These are phyloP conservation scores for Closterium sp. DNA, from an alignment of 139 green algal genomes.

Conservation along the genomic window DNA sequence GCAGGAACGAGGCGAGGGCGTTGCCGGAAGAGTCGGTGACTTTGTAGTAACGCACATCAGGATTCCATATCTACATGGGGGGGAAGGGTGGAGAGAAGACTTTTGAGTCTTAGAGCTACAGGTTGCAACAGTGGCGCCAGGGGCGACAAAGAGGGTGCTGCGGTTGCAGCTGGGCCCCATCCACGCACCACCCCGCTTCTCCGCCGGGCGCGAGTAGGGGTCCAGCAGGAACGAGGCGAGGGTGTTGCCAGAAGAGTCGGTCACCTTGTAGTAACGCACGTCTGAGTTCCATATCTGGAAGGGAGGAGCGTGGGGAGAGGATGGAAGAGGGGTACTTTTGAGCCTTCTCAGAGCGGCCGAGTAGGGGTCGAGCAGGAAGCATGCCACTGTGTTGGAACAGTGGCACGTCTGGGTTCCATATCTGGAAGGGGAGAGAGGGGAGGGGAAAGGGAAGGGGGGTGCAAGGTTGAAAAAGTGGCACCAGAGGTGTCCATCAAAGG, in stretches of 20 bases:
- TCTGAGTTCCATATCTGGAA: constrained; percentile 86
- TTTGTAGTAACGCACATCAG: constrained; percentile 87
- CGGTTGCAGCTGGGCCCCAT: constrained; percentile 84
- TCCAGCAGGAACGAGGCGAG: constrained; percentile 95
- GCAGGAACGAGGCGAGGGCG: constrained; percentile 90
- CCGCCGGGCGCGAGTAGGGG: constrained; percentile 85
- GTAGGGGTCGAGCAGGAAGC: constrained; percentile 95
- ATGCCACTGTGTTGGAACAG: constrained; percentile 85
- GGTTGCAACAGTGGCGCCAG: too few relatives aligned
- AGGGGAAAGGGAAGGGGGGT: too few relatives aligned
- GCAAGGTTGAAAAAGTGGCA: too few relatives aligned
- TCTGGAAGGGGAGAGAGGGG: neutral
- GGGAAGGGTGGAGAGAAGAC: neutral
- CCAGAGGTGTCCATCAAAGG: too few relatives aligned
- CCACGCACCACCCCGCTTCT: constrained; percentile 95
- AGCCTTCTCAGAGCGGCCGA: too few relatives aligned
- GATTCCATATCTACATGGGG: constrained; percentile 84
- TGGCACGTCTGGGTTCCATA: constrained; percentile 89
- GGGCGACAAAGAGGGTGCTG: constrained; percentile 52
- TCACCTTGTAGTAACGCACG: constrained; percentile 86
- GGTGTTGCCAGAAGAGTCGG: constrained; percentile 55
- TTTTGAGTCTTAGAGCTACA: too few relatives aligned
- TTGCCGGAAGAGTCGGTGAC: constrained; percentile 61
- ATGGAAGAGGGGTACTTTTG: too few relatives aligned
- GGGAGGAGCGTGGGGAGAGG: neutral